Evolutionary conservation across 805 yeast species (phyloP), one percentile per base, ranked within the genome.

Genomic region (Yamadazyma phyllophila): DNA sequence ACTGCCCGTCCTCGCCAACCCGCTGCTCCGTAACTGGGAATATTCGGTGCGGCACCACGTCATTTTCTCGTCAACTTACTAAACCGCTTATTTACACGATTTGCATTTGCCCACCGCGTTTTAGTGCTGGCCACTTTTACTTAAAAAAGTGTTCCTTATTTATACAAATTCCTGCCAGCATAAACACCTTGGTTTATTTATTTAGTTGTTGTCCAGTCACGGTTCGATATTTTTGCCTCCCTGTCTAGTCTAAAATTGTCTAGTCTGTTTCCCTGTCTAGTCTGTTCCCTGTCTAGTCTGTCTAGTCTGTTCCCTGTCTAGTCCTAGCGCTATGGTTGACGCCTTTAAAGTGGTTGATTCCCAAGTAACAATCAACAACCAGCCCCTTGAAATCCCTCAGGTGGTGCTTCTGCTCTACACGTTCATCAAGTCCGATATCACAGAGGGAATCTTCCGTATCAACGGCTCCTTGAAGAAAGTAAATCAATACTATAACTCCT

Each of bases 381-480:
- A 16, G 4, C 35, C 24, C 9, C 32, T 56, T 7, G 38, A 44
- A 12, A 51, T 60, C 10, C 66, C 66, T 0, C n/a, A 46, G 15
- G 50, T 60, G 24, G 39, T 64, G 15, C 49, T 46, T 8, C 59
- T 56, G 27, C 50, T 62, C 31, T 57, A 58, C 37, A 30, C 52
- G 12, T 58, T 52, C 42, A 48, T 65, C 4, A 43, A 56, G 7
- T 43, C 38, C 5, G 48, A 58, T 6, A 41, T 58, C 1, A 51
- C 49, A 15, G 66, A 64, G 40, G 70, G 70, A 13, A 48, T 63
- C 7, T 65, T 65, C 44, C 52, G 70, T 26, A 56, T 65, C 14
- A 62, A 59, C 39, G 70, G 70, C 9, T 63, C 68, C 1, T 55
- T 56, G 26, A 56, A 60, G 36, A 55, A 65, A 27, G 54, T 64